phyloP scores from a whole-genome alignment of 2,329 filamentous ascomycete species.

The Paracamarosporium sp. region DNA sequence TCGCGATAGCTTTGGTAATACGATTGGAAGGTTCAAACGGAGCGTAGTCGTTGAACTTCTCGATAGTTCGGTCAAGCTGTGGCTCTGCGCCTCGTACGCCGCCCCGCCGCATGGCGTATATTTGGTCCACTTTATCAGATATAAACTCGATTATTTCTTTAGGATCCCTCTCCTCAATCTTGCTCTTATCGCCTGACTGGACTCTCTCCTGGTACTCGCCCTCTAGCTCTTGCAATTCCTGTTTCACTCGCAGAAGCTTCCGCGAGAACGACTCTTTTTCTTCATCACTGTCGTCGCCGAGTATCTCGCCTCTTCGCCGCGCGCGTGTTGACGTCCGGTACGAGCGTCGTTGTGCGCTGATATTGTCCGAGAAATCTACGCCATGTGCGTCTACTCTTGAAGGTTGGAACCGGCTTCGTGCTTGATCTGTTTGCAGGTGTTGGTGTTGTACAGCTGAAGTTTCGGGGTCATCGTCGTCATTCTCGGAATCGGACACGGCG shows the following conservation, averaged over 20 bases:
- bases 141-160: constrained; percentile 68
- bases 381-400: constrained; percentile 76
- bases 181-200: constrained; percentile 49
- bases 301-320: constrained; percentile 65
- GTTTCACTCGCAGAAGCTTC: constrained; percentile 80
- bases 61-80: constrained; percentile 42
- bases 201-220: constrained; percentile 63
- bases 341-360: constrained; percentile 77
- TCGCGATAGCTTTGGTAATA: constrained; percentile 36
- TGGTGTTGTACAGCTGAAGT: constrained; percentile 71
- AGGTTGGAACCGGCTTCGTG: constrained; percentile 79
- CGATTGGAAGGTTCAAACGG: constrained; percentile 33
- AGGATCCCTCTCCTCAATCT: constrained; percentile 49
- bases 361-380: constrained; percentile 89
- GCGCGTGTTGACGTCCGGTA: constrained; percentile 78
- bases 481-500: constrained; percentile 42
- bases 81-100: constrained; percentile 43
- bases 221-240: constrained; percentile 75
- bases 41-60: constrained; percentile 42
- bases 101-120: constrained; percentile 56
- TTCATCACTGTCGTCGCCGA: constrained; percentile 78
- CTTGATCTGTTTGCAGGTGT: constrained; percentile 77
- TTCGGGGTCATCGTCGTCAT: constrained; percentile 47
- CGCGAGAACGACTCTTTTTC: constrained; percentile 71
- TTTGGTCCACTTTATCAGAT: constrained; percentile 72